Base-by-base conservation (phyloP, 345 rosid genomes). In the Hirschfeldia incana region DNA sequence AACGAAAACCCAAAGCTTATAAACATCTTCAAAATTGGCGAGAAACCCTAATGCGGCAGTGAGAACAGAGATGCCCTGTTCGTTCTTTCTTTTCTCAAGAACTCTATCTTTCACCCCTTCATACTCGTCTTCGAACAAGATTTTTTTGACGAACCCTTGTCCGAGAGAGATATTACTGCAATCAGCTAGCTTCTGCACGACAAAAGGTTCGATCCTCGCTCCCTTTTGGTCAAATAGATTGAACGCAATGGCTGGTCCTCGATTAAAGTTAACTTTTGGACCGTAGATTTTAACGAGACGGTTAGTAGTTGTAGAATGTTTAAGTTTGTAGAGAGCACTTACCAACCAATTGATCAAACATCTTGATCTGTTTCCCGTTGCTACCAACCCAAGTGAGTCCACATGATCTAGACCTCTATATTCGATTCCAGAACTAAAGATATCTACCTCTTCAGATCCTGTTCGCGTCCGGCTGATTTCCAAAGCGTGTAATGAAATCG, bases 271-370 rank as follows among this genome's bases (percentile, higher is more conserved):
- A 28, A 94, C 73, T 83, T 89, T 91, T 11, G 97, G 97, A 51
- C 97, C 98, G 12, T 92, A 92, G 72, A 94, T 89, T 77, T 91
- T 87, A 57, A 94, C 85, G 2, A 94, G 84, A 30, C 83, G 67
- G n/a, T 2, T 62, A 62, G 0, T 62, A 62, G 0, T 53, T 55
- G 76, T 88, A 1, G 94, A 90, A 80, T 92, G 98, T 79, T 86
- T 86, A 51, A 94, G 97, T 85, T 94, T 94, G 74, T 79, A 74
- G 70, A 92, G 77, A 58, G 98, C 97, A 75, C 78, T 89, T 58
- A 91, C 97, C 36, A 94, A 84, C 98, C 98, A 92, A 70, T 94
- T 94, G 67, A 92, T 87, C 76, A 94, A 87, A 82, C 90, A 94
- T 82, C 98, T 88, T 78, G 86, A 82, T 80, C 98, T 91, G 73